phyloP scores from a whole-genome alignment of 2,329 filamentous ascomycete species.

The Beauveria brongniartii region DNA sequence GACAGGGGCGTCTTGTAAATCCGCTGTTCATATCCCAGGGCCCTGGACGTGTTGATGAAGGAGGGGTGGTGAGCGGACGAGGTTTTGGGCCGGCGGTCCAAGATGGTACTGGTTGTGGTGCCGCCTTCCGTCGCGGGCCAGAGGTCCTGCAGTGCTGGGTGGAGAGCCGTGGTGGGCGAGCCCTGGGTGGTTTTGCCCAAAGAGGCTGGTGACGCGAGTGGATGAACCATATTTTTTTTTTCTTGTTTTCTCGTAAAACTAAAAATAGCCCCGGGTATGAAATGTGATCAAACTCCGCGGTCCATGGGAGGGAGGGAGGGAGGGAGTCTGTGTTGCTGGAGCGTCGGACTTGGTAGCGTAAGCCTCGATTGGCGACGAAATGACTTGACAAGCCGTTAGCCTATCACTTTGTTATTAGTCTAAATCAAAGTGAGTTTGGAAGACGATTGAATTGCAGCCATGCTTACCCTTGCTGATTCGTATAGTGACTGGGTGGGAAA shows the following conservation, averaged over 20 bases:
- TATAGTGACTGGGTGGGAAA: background rate
- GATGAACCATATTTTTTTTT: background rate
- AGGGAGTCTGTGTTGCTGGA: no score
- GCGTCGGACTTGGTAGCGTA: slow-evolving; percentile 3
- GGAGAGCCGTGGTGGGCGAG: background rate
- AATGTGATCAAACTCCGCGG: background rate
- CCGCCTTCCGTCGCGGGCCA: background rate
- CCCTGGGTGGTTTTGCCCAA: background rate
- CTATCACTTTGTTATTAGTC: background rate
- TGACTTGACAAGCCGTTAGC: background rate
- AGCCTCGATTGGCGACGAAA: slow-evolving; percentile 1
- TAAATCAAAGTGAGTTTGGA: background rate
- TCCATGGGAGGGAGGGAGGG: no score
- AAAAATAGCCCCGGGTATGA: background rate
- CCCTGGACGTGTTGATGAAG: slow-evolving; percentile 17
- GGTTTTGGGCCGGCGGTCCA: slow-evolving; percentile 16
- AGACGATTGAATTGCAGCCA: background rate
- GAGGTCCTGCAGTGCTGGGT: slow-evolving; percentile 4
- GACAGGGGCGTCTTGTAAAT: slow-evolving; percentile 15
- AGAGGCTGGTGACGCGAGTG: background rate
- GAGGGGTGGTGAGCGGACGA: slow-evolving; percentile 10
- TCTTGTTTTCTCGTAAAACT: background rate
- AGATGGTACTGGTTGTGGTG: slow-evolving; percentile 5
- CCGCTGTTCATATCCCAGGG: slow-evolving; percentile 15
- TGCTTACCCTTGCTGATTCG: slow-evolving; percentile 2